phyloP scores from a whole-genome alignment of 805 yeast genomes.

The Millerago galiae region DNA sequence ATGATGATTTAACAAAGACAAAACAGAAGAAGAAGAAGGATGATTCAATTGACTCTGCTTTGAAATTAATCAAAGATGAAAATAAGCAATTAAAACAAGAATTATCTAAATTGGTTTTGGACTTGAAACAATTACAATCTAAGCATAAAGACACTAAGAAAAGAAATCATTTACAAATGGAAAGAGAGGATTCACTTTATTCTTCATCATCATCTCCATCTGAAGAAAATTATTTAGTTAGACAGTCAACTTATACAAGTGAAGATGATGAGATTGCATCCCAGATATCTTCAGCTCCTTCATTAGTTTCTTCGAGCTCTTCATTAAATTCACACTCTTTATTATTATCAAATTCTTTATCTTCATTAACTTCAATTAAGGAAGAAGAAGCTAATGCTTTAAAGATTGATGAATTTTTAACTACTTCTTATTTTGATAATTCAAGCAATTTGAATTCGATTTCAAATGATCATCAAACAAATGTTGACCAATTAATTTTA shows the following conservation, averaged over 20 bases:
- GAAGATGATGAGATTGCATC: slow-evolving; percentile 22
- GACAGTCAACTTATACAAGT: slow-evolving; percentile 1
- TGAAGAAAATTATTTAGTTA: slow-evolving; percentile 7
- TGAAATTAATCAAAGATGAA: slow-evolving; percentile 38
- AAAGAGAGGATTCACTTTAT: slow-evolving; percentile 11
- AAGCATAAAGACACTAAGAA: slow-evolving; percentile 14
- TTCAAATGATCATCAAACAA: neutral
- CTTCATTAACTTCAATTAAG: slow-evolving; percentile 17
- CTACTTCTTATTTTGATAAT: slow-evolving; percentile 19
- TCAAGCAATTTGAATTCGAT: neutral
- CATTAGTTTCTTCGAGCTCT: slow-evolving; percentile 16
- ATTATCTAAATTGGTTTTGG: slow-evolving; percentile 38
- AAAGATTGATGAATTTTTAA: slow-evolving; percentile 21
- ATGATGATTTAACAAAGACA: slow-evolving; percentile 4
- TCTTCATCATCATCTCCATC: slow-evolving; percentile 5
- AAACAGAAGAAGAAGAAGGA: slow-evolving; percentile 3
- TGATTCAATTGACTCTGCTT: slow-evolving; percentile 28
- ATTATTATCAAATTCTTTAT: slow-evolving; percentile 6
- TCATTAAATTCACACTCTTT: slow-evolving; percentile 9
- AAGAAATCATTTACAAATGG: slow-evolving; percentile 16
- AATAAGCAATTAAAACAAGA: slow-evolving; percentile 37
- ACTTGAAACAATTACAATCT: slow-evolving; percentile 31
- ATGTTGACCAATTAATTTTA: slow-evolving; percentile 3
- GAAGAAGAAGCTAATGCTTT: slow-evolving; percentile 17
- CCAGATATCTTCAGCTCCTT: slow-evolving; percentile 20